Evolutionary conservation across 495 filamentous ascomycete genomes (phyloP).

Genomic region (Mytilinidion resinicola): DNA sequence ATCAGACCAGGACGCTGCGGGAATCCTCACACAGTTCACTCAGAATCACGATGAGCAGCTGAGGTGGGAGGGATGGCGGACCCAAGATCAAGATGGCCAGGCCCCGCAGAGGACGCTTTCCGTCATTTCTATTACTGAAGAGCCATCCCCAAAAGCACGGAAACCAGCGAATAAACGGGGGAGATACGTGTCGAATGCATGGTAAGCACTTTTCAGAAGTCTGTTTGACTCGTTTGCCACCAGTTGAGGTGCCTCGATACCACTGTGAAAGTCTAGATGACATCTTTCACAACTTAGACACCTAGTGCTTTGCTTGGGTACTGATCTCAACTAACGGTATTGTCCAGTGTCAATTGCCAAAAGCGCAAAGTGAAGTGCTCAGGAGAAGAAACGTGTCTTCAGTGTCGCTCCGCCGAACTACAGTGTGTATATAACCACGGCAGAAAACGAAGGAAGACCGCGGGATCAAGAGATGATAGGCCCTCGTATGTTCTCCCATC

Average conservation of each 20-base stretch:
- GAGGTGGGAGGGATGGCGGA: background rate
- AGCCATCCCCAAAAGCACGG: background rate
- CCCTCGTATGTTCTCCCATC: background rate
- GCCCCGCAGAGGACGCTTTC: background rate
- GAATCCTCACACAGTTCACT: too few relatives aligned
- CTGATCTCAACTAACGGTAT: too few relatives aligned
- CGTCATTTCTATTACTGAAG: background rate
- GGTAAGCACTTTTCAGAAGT: background rate
- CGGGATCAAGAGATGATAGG: background rate
- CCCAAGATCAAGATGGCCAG: background rate
- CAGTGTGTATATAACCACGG: background rate
- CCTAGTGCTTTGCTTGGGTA: too few relatives aligned
- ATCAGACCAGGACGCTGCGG: background rate
- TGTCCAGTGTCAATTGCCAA: background rate
- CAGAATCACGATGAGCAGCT: background rate
- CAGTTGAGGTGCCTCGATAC: too few relatives aligned
- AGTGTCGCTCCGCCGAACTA: background rate
- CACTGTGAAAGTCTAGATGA: too few relatives aligned
- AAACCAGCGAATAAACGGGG: background rate
- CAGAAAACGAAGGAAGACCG: background rate
- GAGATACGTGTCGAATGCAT: background rate
- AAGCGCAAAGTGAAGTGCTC: background rate
- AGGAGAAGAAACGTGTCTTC: background rate
- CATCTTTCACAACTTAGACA: too few relatives aligned
- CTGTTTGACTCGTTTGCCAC: too few relatives aligned